These are phyloP conservation scores for Irpex lacteus DNA, from an alignment of 1,284 basidiomycete species.

Conservation along the genomic window DNA sequence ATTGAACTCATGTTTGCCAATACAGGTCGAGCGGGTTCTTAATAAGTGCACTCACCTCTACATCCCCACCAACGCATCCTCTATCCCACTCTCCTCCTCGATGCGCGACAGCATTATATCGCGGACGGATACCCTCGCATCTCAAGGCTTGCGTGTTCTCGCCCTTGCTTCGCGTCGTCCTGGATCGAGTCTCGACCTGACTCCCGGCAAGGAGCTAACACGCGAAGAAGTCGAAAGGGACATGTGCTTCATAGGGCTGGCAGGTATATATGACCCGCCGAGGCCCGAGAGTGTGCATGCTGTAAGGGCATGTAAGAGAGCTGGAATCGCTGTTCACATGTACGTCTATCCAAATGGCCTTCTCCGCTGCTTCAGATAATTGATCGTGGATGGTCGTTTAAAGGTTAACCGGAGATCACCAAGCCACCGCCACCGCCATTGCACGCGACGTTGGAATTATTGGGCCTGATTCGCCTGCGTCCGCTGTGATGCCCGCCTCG, in stretches of 20 bases:
- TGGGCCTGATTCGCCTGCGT: neutral
- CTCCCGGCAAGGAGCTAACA: neutral
- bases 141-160: constrained; percentile 50
- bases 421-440: constrained; percentile 45
- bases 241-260: constrained; percentile 61
- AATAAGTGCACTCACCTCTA: neutral
- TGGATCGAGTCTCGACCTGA: neutral
- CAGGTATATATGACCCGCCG: constrained; percentile 73
- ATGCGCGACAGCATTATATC: neutral
- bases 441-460: constrained; percentile 50
- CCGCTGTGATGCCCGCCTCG: constrained; percentile 45
- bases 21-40: neutral
- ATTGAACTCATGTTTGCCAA: neutral
- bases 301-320: constrained; percentile 58
- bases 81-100: neutral
- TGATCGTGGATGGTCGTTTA: neutral
- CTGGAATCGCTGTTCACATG: constrained; percentile 70
- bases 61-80: neutral
- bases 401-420: constrained; percentile 34
- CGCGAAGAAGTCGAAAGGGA: constrained; percentile 56
- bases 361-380: neutral
- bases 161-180: constrained; percentile 30
- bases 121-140: constrained; percentile 30
- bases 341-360: neutral
- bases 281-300: constrained; percentile 62